Evolutionary conservation across 78 protist genomes (phyloP), one percentile per base, ranked within the genome.

Genomic region (Chrysochromulina parva): DNA sequence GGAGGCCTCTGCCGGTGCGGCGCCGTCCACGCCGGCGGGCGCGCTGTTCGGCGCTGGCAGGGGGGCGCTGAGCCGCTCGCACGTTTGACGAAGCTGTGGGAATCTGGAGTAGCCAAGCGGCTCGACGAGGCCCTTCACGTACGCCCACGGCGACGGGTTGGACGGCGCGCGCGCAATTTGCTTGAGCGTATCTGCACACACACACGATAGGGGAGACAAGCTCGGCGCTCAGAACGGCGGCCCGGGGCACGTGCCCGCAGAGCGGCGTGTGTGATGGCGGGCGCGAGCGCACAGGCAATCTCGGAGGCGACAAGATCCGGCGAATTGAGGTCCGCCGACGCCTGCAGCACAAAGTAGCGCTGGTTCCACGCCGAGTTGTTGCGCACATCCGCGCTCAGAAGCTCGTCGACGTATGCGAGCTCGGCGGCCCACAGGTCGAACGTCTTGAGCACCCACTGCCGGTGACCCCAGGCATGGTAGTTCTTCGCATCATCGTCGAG

Each of bases 331-430:
- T n/a, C n/a, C 24, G 55, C 22, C 20, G 88, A 57, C 13, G 1
- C 3, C 16, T 1, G 20, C 22, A 88, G 74, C 55, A 97, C 95
- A 81, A 95, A 97, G 89, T 28, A 95, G 28, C 98, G 88, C 26
- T 98, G 97, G 88, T 98, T 98, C 99, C 99, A 98, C 13, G 97
- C 98, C 16, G 98, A 97, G 88, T 98, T 98, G 91, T 98, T 98
- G 65, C 97, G 88, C 60, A 92, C 91, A 67, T 98, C 99, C 82
- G 90, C 55, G 9, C 78, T 48, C 67, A 98, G 38, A 20, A 97
- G 90, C 73, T 16, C 28, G 16, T 95, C 94, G 16, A 91, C 85
- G 85, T 90, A 97, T 0, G 50, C 95, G 38, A 95, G 69, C 69
- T 97, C 98, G 54, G 54, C 90, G 17, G 48, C 93, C 96, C 95